Evolutionary conservation across 2,329 filamentous ascomycete species (phyloP), one percentile per base, ranked within the genome.

Genomic region (Verticillium tricorpus): DNA sequence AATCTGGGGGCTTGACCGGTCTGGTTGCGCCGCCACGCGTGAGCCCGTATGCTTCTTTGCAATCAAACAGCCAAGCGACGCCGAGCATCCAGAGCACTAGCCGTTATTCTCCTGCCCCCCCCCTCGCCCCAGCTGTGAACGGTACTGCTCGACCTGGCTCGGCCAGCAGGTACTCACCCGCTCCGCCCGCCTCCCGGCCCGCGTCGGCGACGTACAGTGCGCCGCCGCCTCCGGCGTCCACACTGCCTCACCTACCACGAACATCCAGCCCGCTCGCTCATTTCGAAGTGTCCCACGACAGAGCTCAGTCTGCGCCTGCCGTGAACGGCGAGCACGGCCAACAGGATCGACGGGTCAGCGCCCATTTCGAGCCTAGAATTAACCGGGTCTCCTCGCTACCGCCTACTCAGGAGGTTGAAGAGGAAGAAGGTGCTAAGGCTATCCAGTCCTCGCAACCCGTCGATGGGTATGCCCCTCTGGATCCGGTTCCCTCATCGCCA

Each of bases 261-360:
- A 89, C 87, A 1, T 89, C 86, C 1, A 89, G 87, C 65, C 87
- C 87, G 0, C 72, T 89, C 62, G 86, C 86, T 6, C 85, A 89
- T 67, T 88, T 87, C 62, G 86, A 89, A 70, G 78, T 80, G 12
- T 79, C 77, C 8, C 76, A 78, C 60, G 77, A 79, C 35, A 74
- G 76, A 56, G 63, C 74, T 8, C 71, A 72, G 57, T 66, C 71
- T 45, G 65, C 69, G 68, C 56, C 67, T 15, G 22, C 69, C 63
- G 45, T 68, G 7, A 76, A 78, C 61, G 73, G 72, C 6, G 82
- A 85, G n/a, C 65, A 65, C 17, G 64, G 71, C n/a, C 70, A 77
- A 40, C 67, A 75, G n/a, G 78, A 83, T 62, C 77, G 83, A 54
- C 81, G 82, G 58, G 76, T 74, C 60, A 83, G 78, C 66, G 82